Evolutionary conservation across 2,329 filamentous ascomycete species (phyloP).

Genomic region (Pyrenophora teres): DNA sequence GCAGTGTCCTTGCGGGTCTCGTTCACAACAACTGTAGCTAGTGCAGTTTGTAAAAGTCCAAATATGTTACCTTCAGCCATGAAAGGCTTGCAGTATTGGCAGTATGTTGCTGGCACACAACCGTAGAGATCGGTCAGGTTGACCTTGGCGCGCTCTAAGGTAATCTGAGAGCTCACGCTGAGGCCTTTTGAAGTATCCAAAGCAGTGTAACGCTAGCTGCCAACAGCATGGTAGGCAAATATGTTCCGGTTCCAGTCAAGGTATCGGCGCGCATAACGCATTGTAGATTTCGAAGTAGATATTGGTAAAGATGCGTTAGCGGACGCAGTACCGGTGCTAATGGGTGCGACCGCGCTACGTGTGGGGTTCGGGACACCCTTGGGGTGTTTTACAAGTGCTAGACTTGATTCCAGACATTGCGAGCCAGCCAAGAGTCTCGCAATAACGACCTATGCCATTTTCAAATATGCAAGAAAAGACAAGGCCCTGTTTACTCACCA

Average conservation of each 20-base stretch:
- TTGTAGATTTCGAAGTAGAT: slow-evolving; percentile 39
- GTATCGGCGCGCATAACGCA: slow-evolving; percentile 64
- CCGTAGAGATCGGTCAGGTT: slow-evolving; percentile 63
- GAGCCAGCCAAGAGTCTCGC: slow-evolving; percentile 70
- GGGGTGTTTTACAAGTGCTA: slow-evolving; percentile 51
- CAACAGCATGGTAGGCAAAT: slow-evolving; percentile 66
- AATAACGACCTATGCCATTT: slow-evolving; percentile 57
- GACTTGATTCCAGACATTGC: slow-evolving; percentile 65
- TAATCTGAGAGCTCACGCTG: slow-evolving; percentile 57
- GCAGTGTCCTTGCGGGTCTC: slow-evolving; percentile 55
- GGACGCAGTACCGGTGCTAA: slow-evolving; percentile 34
- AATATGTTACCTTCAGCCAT: slow-evolving; percentile 60
- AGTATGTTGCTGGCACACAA: slow-evolving; percentile 65
- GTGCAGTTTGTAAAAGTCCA: slow-evolving; percentile 57
- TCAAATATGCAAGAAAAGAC: background rate
- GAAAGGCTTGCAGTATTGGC: slow-evolving; percentile 61
- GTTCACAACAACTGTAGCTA: slow-evolving; percentile 59
- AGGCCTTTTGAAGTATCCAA: slow-evolving; percentile 59
- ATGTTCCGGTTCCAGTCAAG: slow-evolving; percentile 71
- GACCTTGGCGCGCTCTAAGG: slow-evolving; percentile 56
- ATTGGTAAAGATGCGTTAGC: slow-evolving; percentile 40
- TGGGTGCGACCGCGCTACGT: slow-evolving; percentile 37
- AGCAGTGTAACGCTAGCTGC: slow-evolving; percentile 49
- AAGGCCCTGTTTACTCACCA: slow-evolving; percentile 35
- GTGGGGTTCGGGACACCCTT: slow-evolving; percentile 52